These are phyloP conservation scores for Ascoidea asiatica DNA, from an alignment of 805 yeast genomes.

Conservation along the genomic window DNA sequence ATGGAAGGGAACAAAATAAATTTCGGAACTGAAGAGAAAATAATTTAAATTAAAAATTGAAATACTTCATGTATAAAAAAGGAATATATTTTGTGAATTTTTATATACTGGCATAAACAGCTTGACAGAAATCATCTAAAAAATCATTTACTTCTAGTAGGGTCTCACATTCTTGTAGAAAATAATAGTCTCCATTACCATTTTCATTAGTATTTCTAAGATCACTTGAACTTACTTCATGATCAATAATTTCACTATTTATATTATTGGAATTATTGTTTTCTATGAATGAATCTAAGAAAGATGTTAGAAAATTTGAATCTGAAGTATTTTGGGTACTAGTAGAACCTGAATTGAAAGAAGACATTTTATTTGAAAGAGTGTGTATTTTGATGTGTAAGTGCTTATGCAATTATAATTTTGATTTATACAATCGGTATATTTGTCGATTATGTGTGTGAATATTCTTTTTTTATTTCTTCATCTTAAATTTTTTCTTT, in stretches of 20 bases:
- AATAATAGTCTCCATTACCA: not conserved
- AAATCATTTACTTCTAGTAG: not conserved
- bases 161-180: not conserved
- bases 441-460: too few species aligned
- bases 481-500: too few species aligned
- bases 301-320: not conserved
- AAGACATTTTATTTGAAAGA: not conserved
- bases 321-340: not conserved
- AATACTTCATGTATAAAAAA: not conserved
- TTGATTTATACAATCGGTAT: too few species aligned
- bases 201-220: too few species aligned
- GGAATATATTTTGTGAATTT: not conserved
- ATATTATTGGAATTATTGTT: not conserved
- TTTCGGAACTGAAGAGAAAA: too few species aligned
- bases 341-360: not conserved
- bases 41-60: not conserved
- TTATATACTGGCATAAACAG: not conserved
- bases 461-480: too few species aligned
- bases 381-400: not conserved
- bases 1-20: too few species aligned
- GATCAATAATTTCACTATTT: not conserved
- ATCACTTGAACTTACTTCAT: not conserved
- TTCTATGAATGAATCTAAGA: not conserved
- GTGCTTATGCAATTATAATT: not conserved
- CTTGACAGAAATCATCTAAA: not conserved